phyloP scores from a whole-genome alignment of 495 filamentous ascomycete species.

The Jackrogersella multiformis region DNA sequence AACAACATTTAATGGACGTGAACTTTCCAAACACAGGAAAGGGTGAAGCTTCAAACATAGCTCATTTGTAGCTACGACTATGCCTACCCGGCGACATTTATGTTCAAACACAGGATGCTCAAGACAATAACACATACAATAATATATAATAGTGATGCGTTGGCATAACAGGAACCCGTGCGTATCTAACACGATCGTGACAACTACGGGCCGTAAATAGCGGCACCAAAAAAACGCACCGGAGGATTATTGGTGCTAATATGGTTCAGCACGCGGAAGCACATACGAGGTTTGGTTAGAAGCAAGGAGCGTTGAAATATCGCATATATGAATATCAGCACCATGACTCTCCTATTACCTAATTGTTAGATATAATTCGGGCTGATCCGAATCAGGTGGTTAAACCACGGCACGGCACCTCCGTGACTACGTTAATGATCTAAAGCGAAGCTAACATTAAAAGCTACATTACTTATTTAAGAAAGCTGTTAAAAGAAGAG shows the following conservation, averaged over 20 bases:
- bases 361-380: background rate
- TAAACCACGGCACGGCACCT: background rate
- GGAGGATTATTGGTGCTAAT: background rate
- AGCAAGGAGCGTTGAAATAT: background rate
- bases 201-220: background rate
- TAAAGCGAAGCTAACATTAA: no score
- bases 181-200: background rate
- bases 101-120: no score
- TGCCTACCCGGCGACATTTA: no score
- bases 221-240: background rate
- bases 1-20: no score
- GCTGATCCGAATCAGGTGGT: background rate
- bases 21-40: no score
- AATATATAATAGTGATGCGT: no score
- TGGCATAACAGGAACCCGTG: background rate
- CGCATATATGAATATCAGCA: background rate
- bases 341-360: background rate
- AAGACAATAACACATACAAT: no score
- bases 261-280: background rate
- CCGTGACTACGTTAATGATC: slow-evolving; percentile 1
- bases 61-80: background rate
- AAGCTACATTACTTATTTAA: background rate
- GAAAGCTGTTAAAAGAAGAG: background rate
- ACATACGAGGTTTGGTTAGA: background rate
- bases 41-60: no score